These are phyloP conservation scores for Cucumis variabilis DNA, from an alignment of 331 rosid species.

Conservation along the genomic window DNA sequence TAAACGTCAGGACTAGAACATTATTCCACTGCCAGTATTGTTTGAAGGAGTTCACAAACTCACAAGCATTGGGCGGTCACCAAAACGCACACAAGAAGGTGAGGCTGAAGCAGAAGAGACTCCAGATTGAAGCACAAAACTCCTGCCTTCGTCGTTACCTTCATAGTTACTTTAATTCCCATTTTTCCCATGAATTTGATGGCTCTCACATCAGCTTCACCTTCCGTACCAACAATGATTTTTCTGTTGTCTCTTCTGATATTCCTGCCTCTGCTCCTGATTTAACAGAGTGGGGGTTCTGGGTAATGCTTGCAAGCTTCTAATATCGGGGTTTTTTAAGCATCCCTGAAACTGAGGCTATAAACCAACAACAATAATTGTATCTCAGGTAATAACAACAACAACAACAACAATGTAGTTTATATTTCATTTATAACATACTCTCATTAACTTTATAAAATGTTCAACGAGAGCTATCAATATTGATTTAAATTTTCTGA, in stretches of 20 bases:
- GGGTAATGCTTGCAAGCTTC: no score
- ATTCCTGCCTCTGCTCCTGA: neutral
- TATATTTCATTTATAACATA: no score
- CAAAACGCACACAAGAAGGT: neutral
- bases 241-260: neutral
- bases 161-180: neutral
- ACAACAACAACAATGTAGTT: no score
- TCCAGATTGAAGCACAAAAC: neutral
- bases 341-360: no score
- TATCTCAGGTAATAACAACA: slow-evolving; percentile 36
- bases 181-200: neutral
- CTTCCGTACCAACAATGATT: neutral
- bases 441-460: no score
- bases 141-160: neutral
- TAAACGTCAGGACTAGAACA: neutral
- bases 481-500: no score
- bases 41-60: neutral
- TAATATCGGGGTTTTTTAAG: no score
- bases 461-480: no score
- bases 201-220: neutral
- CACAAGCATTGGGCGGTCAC: neutral
- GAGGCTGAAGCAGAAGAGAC: neutral
- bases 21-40: slow-evolving; percentile 5
- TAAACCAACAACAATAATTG: no score
- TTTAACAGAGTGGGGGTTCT: no score